Evolutionary conservation across 495 filamentous ascomycete genomes (phyloP).

Genomic region (Trichocladium uniseriatum): DNA sequence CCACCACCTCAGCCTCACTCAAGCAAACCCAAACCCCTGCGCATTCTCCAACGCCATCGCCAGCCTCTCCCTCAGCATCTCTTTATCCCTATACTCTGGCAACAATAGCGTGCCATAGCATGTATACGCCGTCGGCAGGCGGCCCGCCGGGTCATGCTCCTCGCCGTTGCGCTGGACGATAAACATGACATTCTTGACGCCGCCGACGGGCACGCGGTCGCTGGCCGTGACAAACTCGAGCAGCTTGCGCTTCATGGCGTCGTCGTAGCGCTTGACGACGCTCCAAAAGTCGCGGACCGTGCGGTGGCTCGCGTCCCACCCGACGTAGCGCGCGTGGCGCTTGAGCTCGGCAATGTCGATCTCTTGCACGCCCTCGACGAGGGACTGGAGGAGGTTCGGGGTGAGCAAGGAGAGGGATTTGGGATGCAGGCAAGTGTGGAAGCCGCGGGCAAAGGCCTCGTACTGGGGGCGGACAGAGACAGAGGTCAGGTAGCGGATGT

Average conservation of each 20-base stretch:
- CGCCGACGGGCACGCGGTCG: slow-evolving; percentile 80
- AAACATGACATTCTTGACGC: slow-evolving; percentile 70
- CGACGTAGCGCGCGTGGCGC: slow-evolving; percentile 63
- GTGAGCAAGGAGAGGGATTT: slow-evolving; percentile 64
- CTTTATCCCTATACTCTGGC: slow-evolving; percentile 65
- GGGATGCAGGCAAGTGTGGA: slow-evolving; percentile 62
- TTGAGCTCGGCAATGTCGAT: slow-evolving; percentile 68
- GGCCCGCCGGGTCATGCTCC: slow-evolving; percentile 41
- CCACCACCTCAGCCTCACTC: background rate
- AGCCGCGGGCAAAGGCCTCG: slow-evolving; percentile 72
- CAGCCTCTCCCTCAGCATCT: slow-evolving; percentile 64
- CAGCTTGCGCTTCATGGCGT: slow-evolving; percentile 59
- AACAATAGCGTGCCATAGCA: slow-evolving; percentile 82
- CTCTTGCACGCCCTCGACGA: slow-evolving; percentile 73
- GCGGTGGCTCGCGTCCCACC: slow-evolving; percentile 57
- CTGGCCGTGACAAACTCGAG: slow-evolving; percentile 93
- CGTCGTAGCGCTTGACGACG: slow-evolving; percentile 57
- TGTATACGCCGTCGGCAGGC: slow-evolving; percentile 73
- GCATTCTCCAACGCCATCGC: slow-evolving; percentile 76
- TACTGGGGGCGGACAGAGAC: slow-evolving; percentile 69
- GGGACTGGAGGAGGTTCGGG: slow-evolving; percentile 55
- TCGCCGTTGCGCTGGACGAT: slow-evolving; percentile 70
- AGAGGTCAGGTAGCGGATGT: slow-evolving; percentile 75
- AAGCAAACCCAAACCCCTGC: slow-evolving; percentile 79
- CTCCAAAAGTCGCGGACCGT: slow-evolving; percentile 76